phyloP scores from a whole-genome alignment of 306 rosid genomes.

The Vigna angularis region DNA sequence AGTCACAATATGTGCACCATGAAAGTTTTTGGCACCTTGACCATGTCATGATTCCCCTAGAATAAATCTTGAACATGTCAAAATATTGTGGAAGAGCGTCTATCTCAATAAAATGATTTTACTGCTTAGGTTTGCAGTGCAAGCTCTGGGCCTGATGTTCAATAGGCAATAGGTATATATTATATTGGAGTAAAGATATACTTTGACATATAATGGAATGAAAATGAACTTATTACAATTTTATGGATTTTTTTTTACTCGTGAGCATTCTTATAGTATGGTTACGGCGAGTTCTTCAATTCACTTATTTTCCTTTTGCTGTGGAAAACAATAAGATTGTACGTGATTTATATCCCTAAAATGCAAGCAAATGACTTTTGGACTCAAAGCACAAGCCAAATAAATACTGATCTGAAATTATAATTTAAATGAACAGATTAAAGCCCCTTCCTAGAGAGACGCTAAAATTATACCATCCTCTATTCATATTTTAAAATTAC shows the following conservation, averaged over 20 bases:
- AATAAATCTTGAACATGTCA: constrained; percentile 9
- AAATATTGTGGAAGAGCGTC: constrained; percentile 12
- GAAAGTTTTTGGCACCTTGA: constrained; percentile 9
- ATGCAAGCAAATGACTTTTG: constrained; percentile 7
- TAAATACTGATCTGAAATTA: constrained; percentile 32
- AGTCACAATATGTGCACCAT: constrained; percentile 5
- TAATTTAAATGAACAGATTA: neutral
- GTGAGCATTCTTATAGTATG: constrained; percentile 14
- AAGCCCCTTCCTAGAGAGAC: neutral
- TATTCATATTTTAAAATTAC: neutral
- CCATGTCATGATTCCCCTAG: constrained; percentile 1
- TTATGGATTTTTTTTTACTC: constrained; percentile 13
- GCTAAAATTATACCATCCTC: neutral
- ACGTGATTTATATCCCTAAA: constrained; percentile 1
- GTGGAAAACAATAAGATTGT: constrained; percentile 30
- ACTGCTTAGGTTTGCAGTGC: constrained; percentile 13
- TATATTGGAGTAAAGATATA: constrained; percentile 12
- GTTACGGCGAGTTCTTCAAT: neutral
- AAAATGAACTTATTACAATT: constrained; percentile 1
- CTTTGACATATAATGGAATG: constrained; percentile 18
- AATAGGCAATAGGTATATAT: neutral
- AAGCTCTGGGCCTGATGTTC: constrained; percentile 36
- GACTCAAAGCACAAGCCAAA: neutral
- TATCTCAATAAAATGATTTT: constrained; percentile 12
- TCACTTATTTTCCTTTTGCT: constrained; percentile 1